Base-by-base conservation (phyloP, 2,329 filamentous ascomycete species). In the Aspergillus sp. region DNA sequence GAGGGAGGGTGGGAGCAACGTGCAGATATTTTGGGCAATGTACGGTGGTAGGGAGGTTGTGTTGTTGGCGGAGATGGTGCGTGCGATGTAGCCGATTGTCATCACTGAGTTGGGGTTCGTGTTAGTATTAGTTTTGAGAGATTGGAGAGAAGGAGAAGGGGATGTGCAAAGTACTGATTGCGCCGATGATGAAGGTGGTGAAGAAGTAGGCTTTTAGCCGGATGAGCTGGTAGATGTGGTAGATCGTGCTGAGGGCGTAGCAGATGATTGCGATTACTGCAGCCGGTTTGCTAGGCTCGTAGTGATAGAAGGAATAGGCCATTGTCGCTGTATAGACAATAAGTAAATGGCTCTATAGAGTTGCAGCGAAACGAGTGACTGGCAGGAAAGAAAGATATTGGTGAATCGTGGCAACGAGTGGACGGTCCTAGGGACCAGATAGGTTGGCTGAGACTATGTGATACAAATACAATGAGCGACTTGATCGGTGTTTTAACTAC, bases 241-340 rank as follows among this genome's bases (percentile, higher is more conserved):
- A 31, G 46, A 18, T 29, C n/a, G 57, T 26, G 49, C 57, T 56
- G 14, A 47, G 4, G 24, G 47, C 57, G 31, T 56, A 59, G 31
- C 49, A 36, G 12, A 59, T 14, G 6, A 56, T 46, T 7, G 36
- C 26, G 32, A 59, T 42, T 9, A 31, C 61, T 77, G 77, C 31
- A 7, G 46, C 57, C 11, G 53, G 6, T 18, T 26, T 52, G 52
- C 55, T 69, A 73, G 1, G 76, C 77, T 18, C 29, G 46, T 50
- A 56, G 20, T 49, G 16, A 26, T 56, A 56, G 47, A 50, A 39
- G 26, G 16, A 0, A 20, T 26, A 54, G 14, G 42, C 18, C 42
- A 45, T 45, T n/a, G 3, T 45, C 2, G 42, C 7, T 32, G 9
- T 3, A 45, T 11, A 22, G 22, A 4, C 22, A n/a, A 45, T 45